phyloP scores from a whole-genome alignment of 1,284 basidiomycete species.

The Chalciporus sp. region DNA sequence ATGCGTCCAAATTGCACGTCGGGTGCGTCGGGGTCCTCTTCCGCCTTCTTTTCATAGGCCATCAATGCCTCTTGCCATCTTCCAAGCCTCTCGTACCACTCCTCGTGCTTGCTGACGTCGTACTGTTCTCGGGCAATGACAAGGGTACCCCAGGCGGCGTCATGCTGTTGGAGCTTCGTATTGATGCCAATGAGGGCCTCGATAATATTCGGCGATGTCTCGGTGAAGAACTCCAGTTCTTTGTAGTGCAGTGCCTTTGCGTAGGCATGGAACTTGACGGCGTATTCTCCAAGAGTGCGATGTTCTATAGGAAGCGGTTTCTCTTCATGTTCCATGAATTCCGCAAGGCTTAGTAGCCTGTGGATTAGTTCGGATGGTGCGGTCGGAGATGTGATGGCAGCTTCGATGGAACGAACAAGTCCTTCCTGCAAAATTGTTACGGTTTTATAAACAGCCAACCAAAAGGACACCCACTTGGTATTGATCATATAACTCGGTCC shows the following conservation, averaged over 20 bases:
- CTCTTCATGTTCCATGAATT: slow-evolving; percentile 99
- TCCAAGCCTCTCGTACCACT: slow-evolving; percentile 98
- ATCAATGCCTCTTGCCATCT: slow-evolving; percentile 94
- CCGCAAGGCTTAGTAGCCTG: slow-evolving; percentile 92
- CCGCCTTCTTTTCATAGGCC: slow-evolving; percentile 84
- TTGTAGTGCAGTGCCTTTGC: slow-evolving; percentile 99
- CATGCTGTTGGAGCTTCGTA: slow-evolving; percentile 95
- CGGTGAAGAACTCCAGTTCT: slow-evolving; percentile 95
- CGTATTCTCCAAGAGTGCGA: slow-evolving; percentile 91
- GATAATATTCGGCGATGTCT: slow-evolving; percentile 86
- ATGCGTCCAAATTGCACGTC: slow-evolving; percentile 87
- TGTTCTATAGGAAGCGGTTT: slow-evolving; percentile 95
- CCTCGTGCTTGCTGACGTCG: slow-evolving; percentile 87
- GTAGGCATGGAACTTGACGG: slow-evolving; percentile 93
- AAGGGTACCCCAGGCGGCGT: slow-evolving; percentile 95
- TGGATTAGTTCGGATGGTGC: slow-evolving; percentile 94
- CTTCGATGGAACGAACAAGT: slow-evolving; percentile 88
- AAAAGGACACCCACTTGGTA: slow-evolving; percentile 71
- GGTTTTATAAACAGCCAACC: slow-evolving; percentile 1
- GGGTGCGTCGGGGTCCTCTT: slow-evolving; percentile 67
- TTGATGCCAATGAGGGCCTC: slow-evolving; percentile 98
- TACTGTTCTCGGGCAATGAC: slow-evolving; percentile 85
- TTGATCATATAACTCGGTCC: slow-evolving; percentile 94
- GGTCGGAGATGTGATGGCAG: slow-evolving; percentile 79
- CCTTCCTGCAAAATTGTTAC: slow-evolving; percentile 67